These are phyloP conservation scores for Pyracantha coccinea DNA, from an alignment of 331 rosid genomes.

Conservation along the genomic window DNA sequence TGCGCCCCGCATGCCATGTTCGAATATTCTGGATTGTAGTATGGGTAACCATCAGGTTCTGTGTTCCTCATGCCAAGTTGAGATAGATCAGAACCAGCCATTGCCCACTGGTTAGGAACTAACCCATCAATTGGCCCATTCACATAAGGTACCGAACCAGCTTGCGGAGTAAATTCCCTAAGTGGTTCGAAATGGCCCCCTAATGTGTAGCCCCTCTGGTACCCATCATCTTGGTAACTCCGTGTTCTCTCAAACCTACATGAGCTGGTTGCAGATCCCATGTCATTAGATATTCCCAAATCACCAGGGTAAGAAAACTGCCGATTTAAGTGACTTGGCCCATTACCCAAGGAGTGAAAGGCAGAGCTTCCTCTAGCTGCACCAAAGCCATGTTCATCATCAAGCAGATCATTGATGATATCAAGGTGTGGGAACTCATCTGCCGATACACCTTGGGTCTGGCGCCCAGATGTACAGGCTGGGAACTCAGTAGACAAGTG, in stretches of 20 bases:
- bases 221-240: conserved; percentile 67
- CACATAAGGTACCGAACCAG: conserved; percentile 35
- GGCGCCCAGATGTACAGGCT: conserved; percentile 64
- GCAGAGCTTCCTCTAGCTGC: conserved; percentile 26
- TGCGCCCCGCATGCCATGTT: conserved; percentile 52
- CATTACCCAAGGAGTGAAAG: conserved; percentile 32
- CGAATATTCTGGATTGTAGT: conserved; percentile 59
- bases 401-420: conserved; percentile 90
- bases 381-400: conserved; percentile 62
- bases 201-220: conserved; percentile 45
- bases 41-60: conserved; percentile 48
- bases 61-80: conserved; percentile 47
- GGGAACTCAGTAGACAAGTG: conserved; percentile 36
- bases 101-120: conserved; percentile 70
- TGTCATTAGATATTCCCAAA: conserved; percentile 37
- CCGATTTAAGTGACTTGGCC: conserved; percentile 50
- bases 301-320: conserved; percentile 76
- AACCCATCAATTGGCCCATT: conserved; percentile 77
- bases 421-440: conserved; percentile 98
- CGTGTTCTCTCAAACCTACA: conserved; percentile 82
- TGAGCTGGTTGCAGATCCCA: conserved; percentile 62
- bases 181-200: conserved; percentile 43
- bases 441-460: conserved; percentile 48
- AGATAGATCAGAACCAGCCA: conserved; percentile 47
- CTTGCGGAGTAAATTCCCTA: conserved; percentile 48